Percentiles rank a stretch among this genome's conserved stretches.
Evolutionary conservation across 345 rosid genomes (phyloP).

Genomic region (Microcos paniculata): DNA sequence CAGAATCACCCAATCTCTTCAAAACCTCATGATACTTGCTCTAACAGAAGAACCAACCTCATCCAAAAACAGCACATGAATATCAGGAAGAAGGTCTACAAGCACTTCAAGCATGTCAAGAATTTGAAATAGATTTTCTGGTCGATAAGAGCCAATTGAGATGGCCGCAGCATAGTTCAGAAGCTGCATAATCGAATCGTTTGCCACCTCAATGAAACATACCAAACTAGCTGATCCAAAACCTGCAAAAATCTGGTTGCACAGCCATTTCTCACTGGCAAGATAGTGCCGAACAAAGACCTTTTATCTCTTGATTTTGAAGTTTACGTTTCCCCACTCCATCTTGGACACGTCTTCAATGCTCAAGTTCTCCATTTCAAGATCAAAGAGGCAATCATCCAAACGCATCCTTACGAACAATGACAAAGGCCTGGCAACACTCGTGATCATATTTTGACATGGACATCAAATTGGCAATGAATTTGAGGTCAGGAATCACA

Average conservation of each 20-base stretch:
- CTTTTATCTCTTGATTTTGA: slow-evolving; percentile 83
- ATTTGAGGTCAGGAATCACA: slow-evolving; percentile 59
- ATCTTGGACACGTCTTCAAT: slow-evolving; percentile 79
- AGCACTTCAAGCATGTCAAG: slow-evolving; percentile 85
- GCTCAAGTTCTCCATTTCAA: slow-evolving; percentile 79
- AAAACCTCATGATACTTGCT: slow-evolving; percentile 59
- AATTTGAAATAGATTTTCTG: slow-evolving; percentile 66
- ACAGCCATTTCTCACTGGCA: no score
- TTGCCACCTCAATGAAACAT: slow-evolving; percentile 75
- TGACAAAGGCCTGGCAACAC: slow-evolving; percentile 66
- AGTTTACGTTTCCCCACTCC: slow-evolving; percentile 74
- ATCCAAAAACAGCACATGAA: slow-evolving; percentile 49
- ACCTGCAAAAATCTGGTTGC: slow-evolving; percentile 63
- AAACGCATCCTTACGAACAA: slow-evolving; percentile 66
- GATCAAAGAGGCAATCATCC: slow-evolving; percentile 85
- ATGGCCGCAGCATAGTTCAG: slow-evolving; percentile 83
- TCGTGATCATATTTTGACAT: slow-evolving; percentile 69
- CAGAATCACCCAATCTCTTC: slow-evolving; percentile 61
- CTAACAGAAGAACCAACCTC: slow-evolving; percentile 51
- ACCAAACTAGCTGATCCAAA: slow-evolving; percentile 32
- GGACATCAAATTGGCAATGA: slow-evolving; percentile 65
- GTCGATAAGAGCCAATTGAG: slow-evolving; percentile 70
- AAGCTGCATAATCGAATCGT: slow-evolving; percentile 69
- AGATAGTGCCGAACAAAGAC: slow-evolving; percentile 67
- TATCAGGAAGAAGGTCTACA: slow-evolving; percentile 61